Base-by-base conservation (phyloP, 2,329 filamentous ascomycete genomes). In the Whalleya microplaca region DNA sequence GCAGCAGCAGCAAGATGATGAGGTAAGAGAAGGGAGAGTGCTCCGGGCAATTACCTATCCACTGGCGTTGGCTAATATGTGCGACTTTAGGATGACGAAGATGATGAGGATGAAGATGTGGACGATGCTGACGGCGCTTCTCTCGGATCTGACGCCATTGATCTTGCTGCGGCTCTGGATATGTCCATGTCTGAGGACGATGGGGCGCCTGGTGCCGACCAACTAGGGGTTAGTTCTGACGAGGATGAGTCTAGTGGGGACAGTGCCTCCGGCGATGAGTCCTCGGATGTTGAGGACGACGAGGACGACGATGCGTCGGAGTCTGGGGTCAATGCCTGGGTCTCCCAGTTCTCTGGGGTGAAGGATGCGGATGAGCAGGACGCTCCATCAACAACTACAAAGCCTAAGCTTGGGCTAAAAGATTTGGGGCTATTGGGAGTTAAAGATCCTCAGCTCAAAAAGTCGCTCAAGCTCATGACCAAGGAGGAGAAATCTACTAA, bases 381-480 rank as follows among this genome's bases (percentile, higher is more conserved):
- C 64, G 54, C 64, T 58, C 80, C 82, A 67, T 78, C 82, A 9
- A 72, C 84, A 32, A 82, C 81, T 5, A 77, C 79, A 37, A 85
- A 86, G 56, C 78, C 83, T 53, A 91, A 92, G 71, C 83, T 96
- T 57, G 88, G 86, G 37, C 78, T 96, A 18, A 84, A 87, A 57
- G 92, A 96, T 71, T 80, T 96, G 10, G 84, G 83, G 10, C 77
- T 96, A 46, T 80, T 87, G 21, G 85, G 87, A 12, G 80, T 92
- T 46, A 87, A 86, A 56, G 91, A 96, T 69, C 85, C 88, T 2
- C 81, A 86, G 46, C 84, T 93, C 67, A 92, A 91, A 70, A 92
- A 88, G 67, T 88, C 91, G 0, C 79, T 95, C 48, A 95, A 94
- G 73, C 82, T 90, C 60, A 82, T 93, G 69, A 83, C 80, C 61